Base-by-base conservation (phyloP, 768 basidiomycete species). In the Chalciporus pseudorubinellus region DNA sequence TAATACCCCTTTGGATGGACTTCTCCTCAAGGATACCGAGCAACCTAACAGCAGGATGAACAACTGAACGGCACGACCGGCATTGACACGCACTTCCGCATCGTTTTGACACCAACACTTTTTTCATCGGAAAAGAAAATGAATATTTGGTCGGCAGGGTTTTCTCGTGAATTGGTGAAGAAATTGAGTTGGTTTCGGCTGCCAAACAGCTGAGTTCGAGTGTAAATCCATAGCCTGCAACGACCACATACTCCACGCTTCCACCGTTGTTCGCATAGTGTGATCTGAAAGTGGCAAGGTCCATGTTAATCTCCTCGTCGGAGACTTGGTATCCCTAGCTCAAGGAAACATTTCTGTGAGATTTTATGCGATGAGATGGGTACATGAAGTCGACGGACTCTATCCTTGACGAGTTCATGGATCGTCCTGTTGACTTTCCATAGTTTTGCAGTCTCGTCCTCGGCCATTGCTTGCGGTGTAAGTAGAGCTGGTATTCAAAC, bases 341-440 rank as follows among this genome's bases (percentile, higher is more conserved):
- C 49, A 57, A 55, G 22, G 36, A 36, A 53, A 53, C 42, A 16
- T 42, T 51, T 48, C 50, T n/a, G 50, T 65, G 39, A 64, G 59
- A 61, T 46, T 47, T 39, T 26, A 41, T 36, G 34, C 39, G 21
- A 53, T 22, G 44, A 56, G n/a, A 50, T 10, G 46, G 24, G 28
- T 18, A 13, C 34, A 57, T 50, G 28, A 57, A 50, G 49, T 48
- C 52, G 51, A 61, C 56, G 34, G 66, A 98, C 97, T 77, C 97
- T 83, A 70, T 99, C 95, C 68, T 85, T 83, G 56, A 95, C 92
- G 46, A 99, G 84, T 72, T 99, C 95, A 67, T 98, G 95, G 39
- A 98, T 88, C 44, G 97, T 98, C 62, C 92, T 76, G 71, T 93
- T 93, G 56, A 98, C 94, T 64, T 95, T 89, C 92, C 94, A 98